Evolutionary conservation across 768 basidiomycete species (phyloP), one percentile per base, ranked within the genome.

Genomic region (Lactarius vividus): DNA sequence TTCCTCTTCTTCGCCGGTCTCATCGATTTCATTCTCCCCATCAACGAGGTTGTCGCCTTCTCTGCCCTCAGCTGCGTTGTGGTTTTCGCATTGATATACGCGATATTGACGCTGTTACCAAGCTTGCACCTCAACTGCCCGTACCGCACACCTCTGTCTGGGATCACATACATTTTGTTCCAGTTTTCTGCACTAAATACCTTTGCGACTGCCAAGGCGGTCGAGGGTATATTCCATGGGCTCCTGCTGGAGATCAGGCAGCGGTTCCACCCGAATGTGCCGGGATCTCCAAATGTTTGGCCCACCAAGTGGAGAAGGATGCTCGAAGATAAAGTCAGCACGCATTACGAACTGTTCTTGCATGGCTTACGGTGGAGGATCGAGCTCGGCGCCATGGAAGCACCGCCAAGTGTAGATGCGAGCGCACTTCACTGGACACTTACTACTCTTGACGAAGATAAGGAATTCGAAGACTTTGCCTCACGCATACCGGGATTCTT

Each of bases 401-500:
- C 23, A 52, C 13, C 49, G 1, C 2, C 49, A 7, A 0, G 2
- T 0, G 6, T 52, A 1, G 49, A 52, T 15, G 23, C 9, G 16
- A 20, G 9, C 0, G 46, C 54, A 31, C 54, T 55, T 2, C 16
- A 20, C 29, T 55, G 54, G 54, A 55, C 54, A 33, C 54, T 55
- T 18, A 55, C 54, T 9, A 33, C 54, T 31, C 54, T 55, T 2
- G 54, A 31, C 2, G 54, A 55, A 31, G 54, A 55, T 10, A 18
- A 29, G 28, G 54, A 55, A 20, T 29, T 55, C 29, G 54, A 55
- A 55, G 54, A 55, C 9, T 55, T 55, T 8, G 54, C 29, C 4
- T 16, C 54, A n/a, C 54, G 54, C 29, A 55, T 55, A 18, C 54
- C 54, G 8, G 54, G 54, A 33, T 55, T 55, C 54, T 55, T 55